phyloP scores from a whole-genome alignment of 2,329 filamentous ascomycete species.

The Clonostachys chloroleuca region DNA sequence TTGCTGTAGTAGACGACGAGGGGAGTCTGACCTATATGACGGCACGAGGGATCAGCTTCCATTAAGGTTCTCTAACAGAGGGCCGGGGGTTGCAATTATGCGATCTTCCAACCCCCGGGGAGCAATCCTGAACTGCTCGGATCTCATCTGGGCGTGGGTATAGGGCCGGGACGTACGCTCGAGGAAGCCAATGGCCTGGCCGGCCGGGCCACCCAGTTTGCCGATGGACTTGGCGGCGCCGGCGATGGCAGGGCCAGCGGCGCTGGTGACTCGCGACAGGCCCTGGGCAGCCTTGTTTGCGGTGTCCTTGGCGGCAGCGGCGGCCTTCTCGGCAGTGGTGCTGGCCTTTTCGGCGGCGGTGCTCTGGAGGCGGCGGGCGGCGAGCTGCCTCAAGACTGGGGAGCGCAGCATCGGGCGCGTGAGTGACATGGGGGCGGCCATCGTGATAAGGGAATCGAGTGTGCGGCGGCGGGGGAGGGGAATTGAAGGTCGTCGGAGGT shows the following conservation, averaged over 20 bases:
- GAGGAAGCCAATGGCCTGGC: constrained; percentile 71
- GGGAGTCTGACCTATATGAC: constrained; percentile 59
- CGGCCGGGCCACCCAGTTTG: constrained; percentile 80
- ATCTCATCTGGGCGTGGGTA: background rate
- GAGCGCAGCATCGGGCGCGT: constrained; percentile 41
- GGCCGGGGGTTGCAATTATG: background rate
- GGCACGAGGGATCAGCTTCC: constrained; percentile 6
- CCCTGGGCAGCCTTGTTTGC: constrained; percentile 72
- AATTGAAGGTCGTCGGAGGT: constrained; percentile 22
- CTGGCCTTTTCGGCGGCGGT: constrained; percentile 43
- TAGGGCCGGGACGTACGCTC: constrained; percentile 65
- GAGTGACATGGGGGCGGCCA: constrained; percentile 23
- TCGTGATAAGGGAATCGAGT: constrained; percentile 9
- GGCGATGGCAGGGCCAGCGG: constrained; percentile 73
- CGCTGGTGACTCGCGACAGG: constrained; percentile 74
- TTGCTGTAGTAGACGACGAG: constrained; percentile 87
- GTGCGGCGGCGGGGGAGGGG: constrained; percentile 17
- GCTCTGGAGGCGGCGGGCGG: constrained; percentile 58
- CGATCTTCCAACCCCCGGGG: too few species aligned
- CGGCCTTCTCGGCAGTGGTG: constrained; percentile 30
- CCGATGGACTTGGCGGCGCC: constrained; percentile 70
- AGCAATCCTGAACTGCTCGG: too few species aligned
- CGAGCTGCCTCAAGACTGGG: constrained; percentile 33
- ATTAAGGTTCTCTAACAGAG: background rate
- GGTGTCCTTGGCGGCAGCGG: constrained; percentile 38